Evolutionary conservation across 2,329 filamentous ascomycete genomes (phyloP).

Genomic region (Keithomyces neogunnii): DNA sequence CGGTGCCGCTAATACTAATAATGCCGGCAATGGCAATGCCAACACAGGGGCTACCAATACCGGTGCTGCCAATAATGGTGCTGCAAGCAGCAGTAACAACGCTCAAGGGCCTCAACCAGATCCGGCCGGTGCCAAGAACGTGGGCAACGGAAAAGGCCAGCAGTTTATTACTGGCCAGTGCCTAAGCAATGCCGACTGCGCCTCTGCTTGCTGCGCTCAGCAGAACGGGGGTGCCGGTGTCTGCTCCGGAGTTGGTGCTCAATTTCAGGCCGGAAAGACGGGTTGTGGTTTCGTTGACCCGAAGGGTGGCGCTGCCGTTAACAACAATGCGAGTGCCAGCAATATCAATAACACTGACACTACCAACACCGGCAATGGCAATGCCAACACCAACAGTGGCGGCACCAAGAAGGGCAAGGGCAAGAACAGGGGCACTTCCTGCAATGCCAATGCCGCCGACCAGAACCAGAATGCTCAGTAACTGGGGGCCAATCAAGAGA

Average conservation of each 20-base stretch:
- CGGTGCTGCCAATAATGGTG: no score
- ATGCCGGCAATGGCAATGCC: slow-evolving; percentile 12
- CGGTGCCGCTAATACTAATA: slow-evolving; percentile 1
- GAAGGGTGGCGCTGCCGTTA: not conserved
- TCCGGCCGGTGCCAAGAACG: slow-evolving; percentile 14
- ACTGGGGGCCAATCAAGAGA: no score
- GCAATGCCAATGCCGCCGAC: not conserved
- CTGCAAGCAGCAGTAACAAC: not conserved
- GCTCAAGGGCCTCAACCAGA: not conserved
- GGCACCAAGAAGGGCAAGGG: not conserved
- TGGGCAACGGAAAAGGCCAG: slow-evolving; percentile 15
- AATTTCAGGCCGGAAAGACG: slow-evolving; percentile 21
- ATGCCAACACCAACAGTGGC: not conserved
- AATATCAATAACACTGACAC: not conserved
- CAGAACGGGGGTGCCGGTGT: slow-evolving; percentile 15
- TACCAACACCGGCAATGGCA: not conserved
- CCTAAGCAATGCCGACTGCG: slow-evolving; percentile 19
- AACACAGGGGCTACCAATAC: not conserved
- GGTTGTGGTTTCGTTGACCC: slow-evolving; percentile 20
- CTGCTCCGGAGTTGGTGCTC: slow-evolving; percentile 20
- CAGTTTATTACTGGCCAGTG: slow-evolving; percentile 24
- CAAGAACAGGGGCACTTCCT: not conserved
- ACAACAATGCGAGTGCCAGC: not conserved
- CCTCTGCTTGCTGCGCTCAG: slow-evolving; percentile 19
- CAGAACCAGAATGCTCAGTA: not conserved